A percentile compares a stretch with the other conserved stretches of the same genome.
These are phyloP conservation scores for Erigeron philadelphicus DNA, from an alignment of 140 eudicot species.

Conservation along the genomic window DNA sequence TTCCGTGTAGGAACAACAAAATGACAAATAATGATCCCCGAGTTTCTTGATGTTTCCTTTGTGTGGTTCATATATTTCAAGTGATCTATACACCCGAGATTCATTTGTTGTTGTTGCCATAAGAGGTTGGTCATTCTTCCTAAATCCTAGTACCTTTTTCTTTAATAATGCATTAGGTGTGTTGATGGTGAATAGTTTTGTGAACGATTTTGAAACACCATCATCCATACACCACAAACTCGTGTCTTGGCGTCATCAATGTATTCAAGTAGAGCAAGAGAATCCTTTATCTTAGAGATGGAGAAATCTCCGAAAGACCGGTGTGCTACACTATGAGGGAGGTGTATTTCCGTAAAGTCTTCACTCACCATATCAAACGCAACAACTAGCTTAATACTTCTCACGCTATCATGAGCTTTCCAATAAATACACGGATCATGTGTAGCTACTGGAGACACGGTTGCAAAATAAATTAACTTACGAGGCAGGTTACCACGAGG, in stretches of 20 bases:
- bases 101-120: neutral
- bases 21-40: neutral
- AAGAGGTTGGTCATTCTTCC: neutral
- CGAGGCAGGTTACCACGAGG: neutral
- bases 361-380: conserved; percentile 13
- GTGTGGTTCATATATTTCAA: neutral
- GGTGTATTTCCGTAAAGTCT: neutral
- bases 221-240: conserved; percentile 1
- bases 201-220: neutral
- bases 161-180: neutral
- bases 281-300: neutral
- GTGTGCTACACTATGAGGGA: neutral
- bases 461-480: neutral
- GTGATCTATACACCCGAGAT: neutral
- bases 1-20: neutral
- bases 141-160: neutral
- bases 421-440: neutral
- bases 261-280: conserved; percentile 9
- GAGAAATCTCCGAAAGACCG: too few species aligned
- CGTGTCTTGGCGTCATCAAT: too few species aligned
- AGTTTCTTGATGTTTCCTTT: too few species aligned
- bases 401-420: too few species aligned
- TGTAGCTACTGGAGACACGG: neutral
- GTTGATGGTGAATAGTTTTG: neutral
- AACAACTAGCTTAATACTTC: too few species aligned